Evolutionary conservation across 164 flowering plant species (phyloP).

Genomic region (Santalum album): DNA sequence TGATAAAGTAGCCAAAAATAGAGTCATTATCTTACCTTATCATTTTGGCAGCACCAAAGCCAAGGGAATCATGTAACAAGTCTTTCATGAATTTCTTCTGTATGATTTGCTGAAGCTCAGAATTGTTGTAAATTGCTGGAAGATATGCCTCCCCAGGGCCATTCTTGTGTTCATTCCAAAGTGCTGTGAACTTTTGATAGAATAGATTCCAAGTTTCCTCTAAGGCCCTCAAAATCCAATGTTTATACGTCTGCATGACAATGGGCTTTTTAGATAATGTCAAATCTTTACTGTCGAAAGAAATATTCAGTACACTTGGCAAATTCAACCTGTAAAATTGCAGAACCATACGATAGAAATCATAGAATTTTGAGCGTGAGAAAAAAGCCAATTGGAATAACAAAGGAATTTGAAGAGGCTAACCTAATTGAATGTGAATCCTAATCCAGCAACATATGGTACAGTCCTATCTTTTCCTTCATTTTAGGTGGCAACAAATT

Average conservation of each 20-base stretch:
- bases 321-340: too few species aligned
- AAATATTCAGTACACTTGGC: too few species aligned
- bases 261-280: too few species aligned
- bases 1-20: not conserved
- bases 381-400: too few species aligned
- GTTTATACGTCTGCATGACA: constrained; percentile 53
- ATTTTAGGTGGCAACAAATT: too few species aligned
- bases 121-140: constrained; percentile 55
- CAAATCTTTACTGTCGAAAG: too few species aligned
- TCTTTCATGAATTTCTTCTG: constrained; percentile 54
- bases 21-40: constrained; percentile 52
- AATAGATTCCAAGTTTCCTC: constrained; percentile 85
- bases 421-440: too few species aligned
- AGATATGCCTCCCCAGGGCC: constrained; percentile 93
- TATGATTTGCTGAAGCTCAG: constrained; percentile 43
- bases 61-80: constrained; percentile 81
- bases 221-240: constrained; percentile 72
- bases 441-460: too few species aligned
- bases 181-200: constrained; percentile 50
- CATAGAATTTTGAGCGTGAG: too few species aligned
- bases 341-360: too few species aligned
- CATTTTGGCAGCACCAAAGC: constrained; percentile 98
- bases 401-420: too few species aligned
- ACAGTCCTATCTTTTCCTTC: too few species aligned
- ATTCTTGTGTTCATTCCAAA: constrained; percentile 73